Evolutionary conservation across 371 early-diverging fungal species (phyloP), one percentile per base, ranked within the genome.

Genomic region (Coelomomyces lativittatus): DNA sequence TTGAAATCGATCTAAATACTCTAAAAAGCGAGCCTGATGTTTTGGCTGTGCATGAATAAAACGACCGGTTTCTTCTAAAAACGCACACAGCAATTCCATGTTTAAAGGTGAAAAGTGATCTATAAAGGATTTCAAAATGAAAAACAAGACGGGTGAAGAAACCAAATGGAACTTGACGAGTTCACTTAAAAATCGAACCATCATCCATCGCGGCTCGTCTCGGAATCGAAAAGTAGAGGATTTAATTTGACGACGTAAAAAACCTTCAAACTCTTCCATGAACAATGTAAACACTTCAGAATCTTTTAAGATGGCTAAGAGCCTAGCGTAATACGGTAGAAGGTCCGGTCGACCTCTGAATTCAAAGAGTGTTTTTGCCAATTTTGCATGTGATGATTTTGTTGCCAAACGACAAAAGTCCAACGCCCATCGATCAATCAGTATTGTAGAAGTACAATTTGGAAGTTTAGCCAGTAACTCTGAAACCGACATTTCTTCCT

Each of bases 331-430:
- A 55, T 86, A 88, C 7, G 97, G 91, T 11, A 97, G 55, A 7
- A 92, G 57, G 49, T 88, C 93, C 17, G 81, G 57, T 26, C 92
- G 73, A 32, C 77, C 70, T 8, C 88, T 70, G 3, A 92, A 85
- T 28, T 70, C 76, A 0, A 82, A 50, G 17, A 97, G 59, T 0
- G 79, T 66, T 10, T 17, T 25, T 28, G 32, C 67, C 4, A 95
- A 64, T 35, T 74, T 67, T n/a, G 76, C 81, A 29, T 90, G 72
- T 17, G 82, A 70, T 17, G 63, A 59, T 51, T 86, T 88, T 38
- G 73, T 79, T 61, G 90, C 91, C 17, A 86, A 54, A 55, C 78
- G 88, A 56, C 90, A 89, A 61, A 92, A 91, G 35, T 92, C 88
- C 14, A 91, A 81, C 0, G 95, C 91, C 2, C 82, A 63, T 52